Base-by-base conservation (phyloP, 192 early-diverging fungal species). In the Entomortierella parvispora region DNA sequence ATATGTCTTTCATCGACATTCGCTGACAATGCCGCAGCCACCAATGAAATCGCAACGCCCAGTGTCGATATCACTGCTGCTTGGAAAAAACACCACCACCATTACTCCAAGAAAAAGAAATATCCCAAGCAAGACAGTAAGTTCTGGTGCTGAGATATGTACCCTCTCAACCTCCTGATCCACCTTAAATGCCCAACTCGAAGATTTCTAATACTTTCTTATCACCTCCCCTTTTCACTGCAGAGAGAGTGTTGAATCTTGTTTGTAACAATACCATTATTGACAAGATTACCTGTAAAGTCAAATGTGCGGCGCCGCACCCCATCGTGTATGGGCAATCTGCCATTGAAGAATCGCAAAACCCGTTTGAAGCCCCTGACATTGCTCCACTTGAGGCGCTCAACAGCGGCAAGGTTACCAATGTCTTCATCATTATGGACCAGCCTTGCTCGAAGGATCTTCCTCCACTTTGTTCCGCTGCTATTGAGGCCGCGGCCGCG, bases 371-470 rank as follows among this genome's bases (percentile, higher is more conserved):
- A n/a, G n/a, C n/a, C n/a, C n/a, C n/a, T n/a, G n/a, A n/a, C n/a
- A n/a, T n/a, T n/a, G n/a, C n/a, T n/a, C n/a, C n/a, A 22, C 29
- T 34, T 18, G 53, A 11, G 23, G 18, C 40, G 25, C 23, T 55
- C 9, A 55, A n/a, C 17, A 34, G 34, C 20, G 53, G 31, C 26
- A 55, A 55, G 6, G 20, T 43, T 42, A 12, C 34, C 23, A 34
- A 59, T 6, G 40, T 45, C 10, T 59, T 29, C 14, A 18, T 59
- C 37, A 23, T 59, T 23, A 59, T 59, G 58, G 25, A 25, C 43
- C 8, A 18, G 7, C 58, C 58, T 12, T 59, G 43, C 42, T 46
- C 58, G 4, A 62, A 62, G 11, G 60, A 49, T 26, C 60, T 59
- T 17, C 59, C 47, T 12, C 4, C 15, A 17, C 26, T 29, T 28